A percentile compares a stretch with the other conserved stretches of the same genome.
These are phyloP conservation scores for Leptomonas seymouri DNA, from an alignment of 208 protist genomes.

Conservation along the genomic window DNA sequence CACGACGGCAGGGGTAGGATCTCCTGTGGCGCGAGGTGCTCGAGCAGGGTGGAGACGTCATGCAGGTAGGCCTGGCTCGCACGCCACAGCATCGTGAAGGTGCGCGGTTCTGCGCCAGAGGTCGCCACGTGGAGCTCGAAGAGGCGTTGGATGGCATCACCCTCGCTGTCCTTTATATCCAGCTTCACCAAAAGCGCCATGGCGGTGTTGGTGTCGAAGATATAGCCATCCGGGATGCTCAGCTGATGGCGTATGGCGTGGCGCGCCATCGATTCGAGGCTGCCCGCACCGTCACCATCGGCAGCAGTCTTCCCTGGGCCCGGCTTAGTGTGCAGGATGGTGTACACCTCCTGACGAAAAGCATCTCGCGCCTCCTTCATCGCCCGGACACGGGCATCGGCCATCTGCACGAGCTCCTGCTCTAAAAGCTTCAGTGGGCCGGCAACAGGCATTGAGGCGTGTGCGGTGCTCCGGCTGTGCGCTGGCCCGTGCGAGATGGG, in stretches of 20 bases:
- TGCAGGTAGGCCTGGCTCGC: conserved; percentile 77
- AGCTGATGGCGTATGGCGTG: conserved; percentile 23
- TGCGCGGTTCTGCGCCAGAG: conserved; percentile 54
- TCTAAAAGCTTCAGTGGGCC: conserved; percentile 37
- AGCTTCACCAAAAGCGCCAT: conserved; percentile 36
- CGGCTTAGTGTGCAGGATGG: conserved; percentile 11
- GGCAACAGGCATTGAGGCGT: not conserved
- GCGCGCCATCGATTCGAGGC: not conserved
- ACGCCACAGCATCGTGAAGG: conserved; percentile 77
- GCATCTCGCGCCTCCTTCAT: conserved; percentile 26
- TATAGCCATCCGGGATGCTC: conserved; percentile 31
- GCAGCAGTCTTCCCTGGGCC: not conserved
- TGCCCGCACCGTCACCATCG: not conserved
- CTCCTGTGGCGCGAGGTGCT: conserved; percentile 43
- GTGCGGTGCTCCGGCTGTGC: conserved; percentile 10
- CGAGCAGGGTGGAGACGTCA: conserved; percentile 59
- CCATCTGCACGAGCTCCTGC: conserved; percentile 39
- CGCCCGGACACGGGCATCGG: conserved; percentile 24
- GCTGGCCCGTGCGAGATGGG: not conserved
- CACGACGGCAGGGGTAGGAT: conserved; percentile 57
- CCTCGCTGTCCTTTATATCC: conserved; percentile 33
- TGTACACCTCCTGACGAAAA: conserved; percentile 28
- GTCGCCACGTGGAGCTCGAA: conserved; percentile 66
- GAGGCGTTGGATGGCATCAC: conserved; percentile 40
- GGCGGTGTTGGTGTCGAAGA: conserved; percentile 35